Conservation (phyloP, 2,329 filamentous ascomycete genomes). For the Aspergillus sp. region DNA sequence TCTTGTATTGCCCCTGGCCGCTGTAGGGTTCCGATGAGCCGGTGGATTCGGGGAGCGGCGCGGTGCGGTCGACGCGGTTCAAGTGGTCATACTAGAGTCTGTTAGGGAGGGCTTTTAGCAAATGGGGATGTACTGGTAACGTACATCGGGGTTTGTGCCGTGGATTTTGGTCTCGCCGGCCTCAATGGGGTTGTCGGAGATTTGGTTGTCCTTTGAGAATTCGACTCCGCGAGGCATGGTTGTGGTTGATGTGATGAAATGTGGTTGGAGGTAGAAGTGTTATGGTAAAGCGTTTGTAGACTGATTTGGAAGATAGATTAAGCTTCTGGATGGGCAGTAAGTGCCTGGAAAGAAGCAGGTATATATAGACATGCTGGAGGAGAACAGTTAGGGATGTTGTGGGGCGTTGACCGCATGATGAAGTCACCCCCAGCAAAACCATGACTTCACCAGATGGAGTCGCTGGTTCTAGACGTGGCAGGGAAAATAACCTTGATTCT, state of each 20-base stretch:
- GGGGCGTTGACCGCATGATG: background rate
- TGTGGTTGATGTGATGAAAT: background rate
- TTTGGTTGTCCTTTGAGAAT: slow-evolving; percentile 39
- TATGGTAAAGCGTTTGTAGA: no score
- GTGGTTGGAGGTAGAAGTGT: background rate
- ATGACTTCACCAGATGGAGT: background rate
- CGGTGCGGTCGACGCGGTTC: slow-evolving; percentile 32
- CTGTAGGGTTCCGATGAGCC: slow-evolving; percentile 27
- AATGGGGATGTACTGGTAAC: background rate
- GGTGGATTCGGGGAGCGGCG: slow-evolving; percentile 35
- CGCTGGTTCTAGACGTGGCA: no score
- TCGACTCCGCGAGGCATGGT: slow-evolving; percentile 42
- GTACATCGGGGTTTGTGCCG: slow-evolving; percentile 33
- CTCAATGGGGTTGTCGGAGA: slow-evolving; percentile 39
- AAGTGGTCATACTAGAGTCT: slow-evolving; percentile 27
- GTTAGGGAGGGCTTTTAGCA: background rate
- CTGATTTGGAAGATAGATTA: background rate
- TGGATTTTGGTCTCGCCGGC: slow-evolving; percentile 34
- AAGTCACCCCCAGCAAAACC: background rate
- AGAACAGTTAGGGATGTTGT: background rate
- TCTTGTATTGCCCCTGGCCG: slow-evolving; percentile 22
- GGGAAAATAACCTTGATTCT: background rate
- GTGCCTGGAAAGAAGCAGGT: background rate
- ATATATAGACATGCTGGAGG: background rate
- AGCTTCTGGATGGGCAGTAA: background rate